Evolutionary conservation across 805 yeast genomes (phyloP).

Genomic region (Henningerozyma blattae): DNA sequence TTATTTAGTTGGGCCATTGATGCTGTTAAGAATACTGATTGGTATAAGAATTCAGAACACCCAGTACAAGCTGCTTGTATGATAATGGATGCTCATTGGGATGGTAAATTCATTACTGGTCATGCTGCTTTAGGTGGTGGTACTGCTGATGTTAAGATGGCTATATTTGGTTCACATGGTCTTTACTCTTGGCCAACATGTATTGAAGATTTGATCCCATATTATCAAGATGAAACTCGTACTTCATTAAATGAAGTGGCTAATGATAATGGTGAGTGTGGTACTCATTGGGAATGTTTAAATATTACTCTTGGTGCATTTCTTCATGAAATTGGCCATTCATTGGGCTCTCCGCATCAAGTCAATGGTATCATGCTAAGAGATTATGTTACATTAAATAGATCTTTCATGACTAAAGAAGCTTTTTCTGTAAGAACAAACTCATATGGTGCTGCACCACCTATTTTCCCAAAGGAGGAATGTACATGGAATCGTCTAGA

Average conservation of each 20-base stretch:
- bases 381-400: conserved; percentile 68
- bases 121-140: conserved; percentile 98
- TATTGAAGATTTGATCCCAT: conserved; percentile 54
- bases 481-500: conserved; percentile 88
- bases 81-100: conserved; percentile 81
- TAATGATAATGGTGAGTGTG: conserved; percentile 76
- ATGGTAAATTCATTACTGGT: conserved; percentile 46
- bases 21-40: conserved; percentile 46
- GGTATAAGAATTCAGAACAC: conserved; percentile 32
- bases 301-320: conserved; percentile 86
- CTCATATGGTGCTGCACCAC: conserved; percentile 34
- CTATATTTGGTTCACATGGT: conserved; percentile 92
- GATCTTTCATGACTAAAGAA: conserved; percentile 73
- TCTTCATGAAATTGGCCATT: conserved; percentile 91
- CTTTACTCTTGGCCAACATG: conserved; percentile 86
- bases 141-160: conserved; percentile 52
- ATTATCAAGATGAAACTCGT: conserved; percentile 59
- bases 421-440: conserved; percentile 40
- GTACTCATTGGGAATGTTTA: conserved; percentile 81
- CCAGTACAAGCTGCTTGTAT: conserved; percentile 77
- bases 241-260: conserved; percentile 63
- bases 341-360: conserved; percentile 86
- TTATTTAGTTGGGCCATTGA: conserved; percentile 70
- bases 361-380: conserved; percentile 83
- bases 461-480: conserved; percentile 47